Percentiles rank a stretch among this genome's conserved stretches.
Evolutionary conservation across 441 rosid species (phyloP).

Genomic region (Corymbia calophylla): DNA sequence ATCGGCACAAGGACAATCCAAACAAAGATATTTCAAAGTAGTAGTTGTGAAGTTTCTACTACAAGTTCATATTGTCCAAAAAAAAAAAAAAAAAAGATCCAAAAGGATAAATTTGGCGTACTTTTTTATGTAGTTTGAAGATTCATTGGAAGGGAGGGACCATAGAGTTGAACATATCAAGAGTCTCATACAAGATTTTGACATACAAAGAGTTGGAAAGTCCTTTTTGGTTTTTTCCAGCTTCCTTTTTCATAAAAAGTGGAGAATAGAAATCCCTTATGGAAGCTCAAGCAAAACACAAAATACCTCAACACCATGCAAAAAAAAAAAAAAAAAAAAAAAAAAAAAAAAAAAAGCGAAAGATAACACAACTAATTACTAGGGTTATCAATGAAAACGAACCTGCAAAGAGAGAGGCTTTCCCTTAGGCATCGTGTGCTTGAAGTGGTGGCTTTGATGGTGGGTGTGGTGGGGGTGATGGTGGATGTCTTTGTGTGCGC

Average conservation of each 20-base stretch:
- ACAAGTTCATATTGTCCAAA: neutral
- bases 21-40: neutral
- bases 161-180: neutral
- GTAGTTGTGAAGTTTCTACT: neutral
- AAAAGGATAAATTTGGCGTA: neutral
- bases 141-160: neutral
- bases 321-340: neutral
- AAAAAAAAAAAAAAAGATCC: neutral
- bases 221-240: neutral
- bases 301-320: neutral
- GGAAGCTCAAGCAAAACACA: neutral
- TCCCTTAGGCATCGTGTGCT: constrained; percentile 53
- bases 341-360: neutral
- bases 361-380: neutral
- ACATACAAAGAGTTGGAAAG: neutral
- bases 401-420: constrained; percentile 88
- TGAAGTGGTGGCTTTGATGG: constrained; percentile 6
- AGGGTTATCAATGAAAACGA: constrained; percentile 6
- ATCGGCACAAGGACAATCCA: neutral
- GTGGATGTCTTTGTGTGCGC: constrained; percentile 15
- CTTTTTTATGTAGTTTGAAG: neutral
- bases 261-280: neutral
- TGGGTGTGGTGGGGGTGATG: constrained; percentile 6
- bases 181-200: neutral
- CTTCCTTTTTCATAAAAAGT: neutral